Percentiles rank a stretch among this genome's conserved stretches.
Conservation (phyloP, 371 early-diverging fungal species). For the Mortierella sp. region DNA sequence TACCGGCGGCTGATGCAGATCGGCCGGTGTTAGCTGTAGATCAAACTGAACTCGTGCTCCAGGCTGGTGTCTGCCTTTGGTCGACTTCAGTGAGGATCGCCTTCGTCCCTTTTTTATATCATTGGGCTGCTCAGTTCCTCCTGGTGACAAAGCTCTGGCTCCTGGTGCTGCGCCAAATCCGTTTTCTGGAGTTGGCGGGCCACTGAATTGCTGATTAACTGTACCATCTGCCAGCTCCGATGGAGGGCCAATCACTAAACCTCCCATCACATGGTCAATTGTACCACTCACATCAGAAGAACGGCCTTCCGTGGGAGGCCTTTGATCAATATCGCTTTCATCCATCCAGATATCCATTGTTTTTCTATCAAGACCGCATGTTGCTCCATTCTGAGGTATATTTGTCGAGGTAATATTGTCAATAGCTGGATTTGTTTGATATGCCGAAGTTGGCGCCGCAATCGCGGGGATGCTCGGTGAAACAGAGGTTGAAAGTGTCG, state of each 20-base stretch:
- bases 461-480: background rate
- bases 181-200: no score
- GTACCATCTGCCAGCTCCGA: background rate
- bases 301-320: background rate
- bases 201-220: background rate
- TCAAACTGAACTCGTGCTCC: conserved; percentile 31
- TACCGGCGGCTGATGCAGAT: background rate
- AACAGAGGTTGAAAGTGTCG: background rate
- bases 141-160: background rate
- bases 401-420: background rate
- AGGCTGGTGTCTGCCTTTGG: background rate
- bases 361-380: background rate
- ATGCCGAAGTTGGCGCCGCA: background rate
- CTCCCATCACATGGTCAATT: background rate
- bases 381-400: background rate
- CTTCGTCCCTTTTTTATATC: conserved; percentile 23
- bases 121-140: background rate
- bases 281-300: background rate
- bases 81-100: conserved; percentile 29
- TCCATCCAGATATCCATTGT: conserved; percentile 6
- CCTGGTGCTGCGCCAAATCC: background rate
- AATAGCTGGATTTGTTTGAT: background rate
- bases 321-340: background rate
- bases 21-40: background rate
- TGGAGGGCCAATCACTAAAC: background rate